phyloP scores from a whole-genome alignment of 2,329 filamentous ascomycete genomes.

The Monosporascus sp. region DNA sequence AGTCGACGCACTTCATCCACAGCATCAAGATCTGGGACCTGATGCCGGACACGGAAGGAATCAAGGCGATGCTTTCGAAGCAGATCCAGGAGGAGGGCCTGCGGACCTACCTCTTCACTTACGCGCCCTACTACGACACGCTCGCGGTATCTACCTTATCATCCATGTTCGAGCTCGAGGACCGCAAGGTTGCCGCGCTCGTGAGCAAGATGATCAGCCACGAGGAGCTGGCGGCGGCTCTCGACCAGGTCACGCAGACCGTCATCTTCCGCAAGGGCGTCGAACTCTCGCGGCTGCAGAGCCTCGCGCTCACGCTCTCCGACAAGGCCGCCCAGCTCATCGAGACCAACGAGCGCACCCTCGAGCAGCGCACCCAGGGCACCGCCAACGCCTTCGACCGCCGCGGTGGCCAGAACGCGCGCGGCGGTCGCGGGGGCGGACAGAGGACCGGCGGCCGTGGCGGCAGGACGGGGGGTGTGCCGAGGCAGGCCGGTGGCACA shows the following conservation, averaged over 20 bases:
- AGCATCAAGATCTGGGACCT: conserved; percentile 99
- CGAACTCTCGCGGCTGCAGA: conserved; percentile 93
- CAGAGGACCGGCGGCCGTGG: conserved; percentile 42
- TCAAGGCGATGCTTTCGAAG: conserved; percentile 94
- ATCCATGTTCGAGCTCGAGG: conserved; percentile 90
- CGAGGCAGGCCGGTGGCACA: conserved; percentile 66
- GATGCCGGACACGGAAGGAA: conserved; percentile 85
- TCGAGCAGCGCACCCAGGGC: conserved; percentile 95
- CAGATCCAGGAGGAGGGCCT: conserved; percentile 99
- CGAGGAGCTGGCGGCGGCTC: conserved; percentile 90
- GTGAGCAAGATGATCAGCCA: conserved; percentile 99
- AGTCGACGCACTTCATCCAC: conserved; percentile 87
- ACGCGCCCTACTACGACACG: conserved; percentile 98
- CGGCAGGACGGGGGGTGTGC: conserved; percentile 50
- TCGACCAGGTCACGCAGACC: conserved; percentile 95
- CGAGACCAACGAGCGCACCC: conserved; percentile 93
- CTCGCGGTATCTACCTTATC: conserved; percentile 81
- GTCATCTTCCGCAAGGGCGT: conserved; percentile 99
- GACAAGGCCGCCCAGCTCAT: conserved; percentile 97
- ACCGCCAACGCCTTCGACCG: conserved; percentile 93
- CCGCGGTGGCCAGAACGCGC: conserved; percentile 72
- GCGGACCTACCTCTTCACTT: conserved; percentile 97
- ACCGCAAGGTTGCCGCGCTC: conserved; percentile 87
- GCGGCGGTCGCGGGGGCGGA: conserved; percentile 58
- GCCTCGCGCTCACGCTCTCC: conserved; percentile 84